A percentile compares a stretch with the other conserved stretches of the same genome.
These are phyloP conservation scores for Cyathus striatus DNA, from an alignment of 768 basidiomycete genomes.

Conservation along the genomic window DNA sequence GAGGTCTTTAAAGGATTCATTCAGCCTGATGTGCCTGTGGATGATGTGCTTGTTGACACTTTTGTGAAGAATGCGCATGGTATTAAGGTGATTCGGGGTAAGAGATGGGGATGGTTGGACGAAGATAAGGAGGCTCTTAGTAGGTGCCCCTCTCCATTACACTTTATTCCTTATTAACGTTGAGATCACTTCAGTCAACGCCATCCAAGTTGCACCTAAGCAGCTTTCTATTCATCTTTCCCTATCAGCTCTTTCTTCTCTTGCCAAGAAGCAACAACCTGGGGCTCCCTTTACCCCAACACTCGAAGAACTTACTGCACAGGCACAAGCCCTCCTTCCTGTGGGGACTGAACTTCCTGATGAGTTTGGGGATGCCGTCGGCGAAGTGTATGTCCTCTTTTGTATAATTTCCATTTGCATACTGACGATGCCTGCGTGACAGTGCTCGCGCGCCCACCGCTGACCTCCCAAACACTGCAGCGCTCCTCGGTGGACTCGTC, in stretches of 20 bases:
- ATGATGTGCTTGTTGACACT: constrained; percentile 52
- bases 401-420: background rate
- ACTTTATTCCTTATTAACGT: constrained; percentile 1
- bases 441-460: constrained; percentile 78
- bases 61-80: constrained; percentile 83
- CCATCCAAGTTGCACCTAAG: constrained; percentile 38
- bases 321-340: constrained; percentile 48
- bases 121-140: constrained; percentile 43
- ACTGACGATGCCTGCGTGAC: constrained; percentile 5
- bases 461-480: constrained; percentile 90
- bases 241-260: constrained; percentile 52
- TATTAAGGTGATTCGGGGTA: constrained; percentile 60
- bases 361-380: constrained; percentile 54
- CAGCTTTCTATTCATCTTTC: constrained; percentile 69
- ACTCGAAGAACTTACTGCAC: constrained; percentile 44
- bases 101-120: constrained; percentile 55
- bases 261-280: constrained; percentile 20
- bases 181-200: constrained; percentile 28
- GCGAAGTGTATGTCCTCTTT: constrained; percentile 65
- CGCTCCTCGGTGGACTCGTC: constrained; percentile 88
- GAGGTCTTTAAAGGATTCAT: constrained; percentile 46
- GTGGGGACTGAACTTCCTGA: constrained; percentile 45
- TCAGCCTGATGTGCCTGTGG: constrained; percentile 28
- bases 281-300: constrained; percentile 29
- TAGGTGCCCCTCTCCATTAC: constrained; percentile 19